Conservation (phyloP, 805 yeast genomes). For the Vanderwaltozyma verrucispora region DNA sequence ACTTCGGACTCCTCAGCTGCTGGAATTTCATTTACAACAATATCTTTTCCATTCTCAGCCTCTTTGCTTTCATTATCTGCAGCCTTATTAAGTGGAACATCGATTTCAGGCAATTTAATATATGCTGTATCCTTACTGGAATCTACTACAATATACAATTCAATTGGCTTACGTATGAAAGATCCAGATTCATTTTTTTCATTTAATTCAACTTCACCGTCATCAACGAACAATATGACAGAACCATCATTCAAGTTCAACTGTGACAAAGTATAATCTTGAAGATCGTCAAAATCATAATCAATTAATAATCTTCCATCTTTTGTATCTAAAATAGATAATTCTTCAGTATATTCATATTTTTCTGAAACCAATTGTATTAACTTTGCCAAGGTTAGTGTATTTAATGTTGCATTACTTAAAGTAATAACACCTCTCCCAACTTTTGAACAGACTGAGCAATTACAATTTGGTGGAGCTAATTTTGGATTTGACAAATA, state of each 20-base stretch:
- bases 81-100: constrained; percentile 19
- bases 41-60: not conserved
- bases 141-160: constrained; percentile 38
- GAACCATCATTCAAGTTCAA: constrained; percentile 53
- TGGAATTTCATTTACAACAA: not conserved
- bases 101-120: constrained; percentile 27
- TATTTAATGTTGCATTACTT: constrained; percentile 14
- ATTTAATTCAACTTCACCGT: constrained; percentile 34
- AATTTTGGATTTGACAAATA: constrained; percentile 56
- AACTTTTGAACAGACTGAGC: constrained; percentile 53
- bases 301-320: constrained; percentile 62
- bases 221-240: constrained; percentile 63
- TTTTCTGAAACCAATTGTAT: constrained; percentile 38
- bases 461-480: constrained; percentile 54
- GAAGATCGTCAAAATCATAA: constrained; percentile 78
- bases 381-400: constrained; percentile 38
- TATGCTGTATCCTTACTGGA: constrained; percentile 5
- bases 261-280: constrained; percentile 36
- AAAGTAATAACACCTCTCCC: constrained; percentile 41
- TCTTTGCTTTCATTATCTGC: not conserved
- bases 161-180: constrained; percentile 44
- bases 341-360: constrained; percentile 40
- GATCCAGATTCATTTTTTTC: too few species aligned
- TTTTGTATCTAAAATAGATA: constrained; percentile 23
- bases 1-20: not conserved